These are phyloP conservation scores for Dryadomyces quercivorus DNA, from an alignment of 2,329 filamentous ascomycete species.

Conservation along the genomic window DNA sequence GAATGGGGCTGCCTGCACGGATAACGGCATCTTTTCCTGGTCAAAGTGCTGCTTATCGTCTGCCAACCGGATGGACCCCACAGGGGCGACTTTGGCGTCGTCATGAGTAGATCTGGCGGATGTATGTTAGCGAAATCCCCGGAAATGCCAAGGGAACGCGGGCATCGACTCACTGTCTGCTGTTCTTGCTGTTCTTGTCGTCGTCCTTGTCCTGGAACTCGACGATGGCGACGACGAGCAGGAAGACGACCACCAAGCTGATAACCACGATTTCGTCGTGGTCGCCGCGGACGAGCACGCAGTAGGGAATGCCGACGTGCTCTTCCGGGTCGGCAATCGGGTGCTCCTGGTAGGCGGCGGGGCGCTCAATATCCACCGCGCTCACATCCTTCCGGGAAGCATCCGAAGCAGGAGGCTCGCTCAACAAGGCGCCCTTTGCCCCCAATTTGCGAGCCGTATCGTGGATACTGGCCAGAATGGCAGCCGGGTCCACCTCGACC, in stretches of 20 bases:
- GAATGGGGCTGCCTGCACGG: slow-evolving; percentile 6
- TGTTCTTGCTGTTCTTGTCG: slow-evolving; percentile 6
- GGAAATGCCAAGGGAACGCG: no score
- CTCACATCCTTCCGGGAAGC: background rate
- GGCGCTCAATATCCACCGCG: background rate
- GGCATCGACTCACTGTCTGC: no score
- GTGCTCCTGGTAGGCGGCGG: background rate
- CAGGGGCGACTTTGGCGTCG: background rate
- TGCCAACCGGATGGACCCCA: slow-evolving; percentile 13
- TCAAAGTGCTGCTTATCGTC: background rate
- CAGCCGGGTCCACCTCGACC: background rate
- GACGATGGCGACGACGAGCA: slow-evolving; percentile 18
- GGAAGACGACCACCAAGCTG: slow-evolving; percentile 17
- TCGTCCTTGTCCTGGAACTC: slow-evolving; percentile 15
- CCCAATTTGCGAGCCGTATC: background rate
- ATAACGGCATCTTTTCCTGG: slow-evolving; percentile 6
- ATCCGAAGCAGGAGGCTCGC: background rate
- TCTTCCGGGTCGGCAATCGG: background rate
- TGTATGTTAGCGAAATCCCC: background rate
- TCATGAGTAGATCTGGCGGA: background rate
- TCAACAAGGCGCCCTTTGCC: background rate
- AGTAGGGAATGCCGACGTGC: slow-evolving; percentile 5
- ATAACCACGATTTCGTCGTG: slow-evolving; percentile 20
- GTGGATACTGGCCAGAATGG: background rate
- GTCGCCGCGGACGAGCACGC: slow-evolving; percentile 11